Conservation (phyloP, 129 eudicot genomes). For the Dittrichia graveolens region DNA sequence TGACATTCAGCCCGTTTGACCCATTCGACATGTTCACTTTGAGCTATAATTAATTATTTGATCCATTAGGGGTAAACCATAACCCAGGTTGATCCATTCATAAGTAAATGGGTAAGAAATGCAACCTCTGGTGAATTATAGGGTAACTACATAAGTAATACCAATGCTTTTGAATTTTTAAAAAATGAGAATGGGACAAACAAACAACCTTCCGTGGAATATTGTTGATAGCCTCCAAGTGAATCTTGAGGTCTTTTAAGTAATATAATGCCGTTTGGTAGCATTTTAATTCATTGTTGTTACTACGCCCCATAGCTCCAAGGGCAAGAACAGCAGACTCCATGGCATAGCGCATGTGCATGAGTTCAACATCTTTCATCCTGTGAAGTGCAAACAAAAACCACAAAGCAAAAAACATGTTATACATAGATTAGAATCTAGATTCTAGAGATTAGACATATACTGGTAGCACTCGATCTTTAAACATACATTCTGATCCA, state of each 20-base stretch:
- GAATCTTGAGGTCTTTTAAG: conserved; percentile 75
- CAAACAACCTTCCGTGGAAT: conserved; percentile 80
- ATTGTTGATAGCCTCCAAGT: conserved; percentile 77
- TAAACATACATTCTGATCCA: neutral
- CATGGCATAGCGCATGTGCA: conserved; percentile 98
- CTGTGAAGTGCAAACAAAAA: conserved; percentile 43
- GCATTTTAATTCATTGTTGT: conserved; percentile 52
- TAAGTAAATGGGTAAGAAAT: conserved; percentile 5
- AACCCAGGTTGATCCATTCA: neutral
- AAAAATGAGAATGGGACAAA: neutral
- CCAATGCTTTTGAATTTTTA: neutral
- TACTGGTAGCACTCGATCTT: neutral
- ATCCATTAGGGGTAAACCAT: neutral
- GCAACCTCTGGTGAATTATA: neutral
- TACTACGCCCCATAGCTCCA: conserved; percentile 75
- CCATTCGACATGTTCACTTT: neutral
- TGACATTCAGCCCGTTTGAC: neutral
- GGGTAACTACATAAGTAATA: neutral
- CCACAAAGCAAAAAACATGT: conserved; percentile 20
- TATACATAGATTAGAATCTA: neutral
- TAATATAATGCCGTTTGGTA: conserved; percentile 51
- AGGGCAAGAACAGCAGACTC: conserved; percentile 85
- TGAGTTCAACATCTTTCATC: conserved; percentile 92
- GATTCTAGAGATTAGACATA: conserved; percentile 3
- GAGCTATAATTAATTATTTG: neutral